Conservation (phyloP, 148 eudicot species). For the Polygonum maritimum region DNA sequence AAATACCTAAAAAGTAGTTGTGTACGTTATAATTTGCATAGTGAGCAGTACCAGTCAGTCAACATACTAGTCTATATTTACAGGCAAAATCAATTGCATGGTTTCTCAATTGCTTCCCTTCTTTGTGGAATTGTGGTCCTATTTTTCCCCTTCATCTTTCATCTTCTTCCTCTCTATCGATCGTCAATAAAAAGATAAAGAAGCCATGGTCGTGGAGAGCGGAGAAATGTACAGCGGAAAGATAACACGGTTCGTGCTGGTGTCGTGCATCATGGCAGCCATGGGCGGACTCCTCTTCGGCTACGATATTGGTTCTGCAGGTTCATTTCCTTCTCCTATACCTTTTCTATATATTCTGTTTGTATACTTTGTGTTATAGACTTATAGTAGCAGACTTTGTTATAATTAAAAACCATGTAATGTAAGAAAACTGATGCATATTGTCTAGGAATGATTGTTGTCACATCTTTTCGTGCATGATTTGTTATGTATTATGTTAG, state of each 20-base stretch:
- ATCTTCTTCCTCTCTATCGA: background rate
- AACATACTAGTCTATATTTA: slow-evolving; percentile 2
- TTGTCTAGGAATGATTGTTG: background rate
- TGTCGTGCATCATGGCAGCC: slow-evolving; percentile 10
- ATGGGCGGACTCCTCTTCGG: slow-evolving; percentile 11
- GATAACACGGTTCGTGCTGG: slow-evolving; percentile 5
- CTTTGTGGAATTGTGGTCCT: background rate
- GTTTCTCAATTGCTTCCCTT: background rate
- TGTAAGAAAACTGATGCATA: background rate
- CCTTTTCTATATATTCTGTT: background rate
- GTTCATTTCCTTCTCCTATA: background rate
- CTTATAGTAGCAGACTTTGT: no score
- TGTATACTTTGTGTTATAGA: no score
- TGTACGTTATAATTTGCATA: background rate
- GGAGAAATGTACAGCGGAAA: slow-evolving; percentile 1
- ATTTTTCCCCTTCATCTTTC: background rate
- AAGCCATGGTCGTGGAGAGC: slow-evolving; percentile 7
- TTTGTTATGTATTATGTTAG: background rate
- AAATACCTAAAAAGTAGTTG: background rate
- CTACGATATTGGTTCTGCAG: slow-evolving; percentile 3
- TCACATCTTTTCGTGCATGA: background rate
- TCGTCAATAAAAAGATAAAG: background rate
- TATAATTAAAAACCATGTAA: no score
- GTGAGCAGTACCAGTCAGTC: background rate
- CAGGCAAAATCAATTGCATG: background rate